Evolutionary conservation across 192 early-diverging fungal species (phyloP), one percentile per base, ranked within the genome.

Genomic region (Entophlyctis luteolus): DNA sequence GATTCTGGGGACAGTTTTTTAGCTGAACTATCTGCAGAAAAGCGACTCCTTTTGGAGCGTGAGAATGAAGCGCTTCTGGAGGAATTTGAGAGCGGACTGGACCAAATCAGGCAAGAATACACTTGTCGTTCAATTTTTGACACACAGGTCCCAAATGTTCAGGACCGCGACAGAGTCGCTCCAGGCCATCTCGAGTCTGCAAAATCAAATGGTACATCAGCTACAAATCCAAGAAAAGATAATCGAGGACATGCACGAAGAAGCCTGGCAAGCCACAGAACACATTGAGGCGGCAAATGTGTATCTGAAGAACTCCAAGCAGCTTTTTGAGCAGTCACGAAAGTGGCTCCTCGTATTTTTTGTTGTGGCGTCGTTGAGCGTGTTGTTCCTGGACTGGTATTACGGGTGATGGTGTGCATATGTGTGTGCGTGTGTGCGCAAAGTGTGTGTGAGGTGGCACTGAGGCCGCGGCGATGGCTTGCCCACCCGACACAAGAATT

Each of bases 31-130:
- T 48, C 67, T 12, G 47, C 45, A 16, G 45, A 68, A 29, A 62
- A 80, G 34, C 29, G 60, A 32, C 29, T 74, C 62, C 35, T 77
- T 42, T 59, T 80, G 5, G 75, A 80, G 53, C 47, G 38, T 20
- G 78, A 75, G 59, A 76, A 80, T 55, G 78, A 71, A 39, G 48
- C 20, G 32, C 45, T 80, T 22, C 36, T 75, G 45, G 67, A 48
- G 27, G 31, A 65, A 32, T 65, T 80, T 53, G 72, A 80, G 46
- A 72, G 60, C 47, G 74, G 62, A 42, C 28, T 77, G 50, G 78
- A 80, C 31, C 75, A 77, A 72, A 76, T 80, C 16, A 42, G 72
- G 78, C 77, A 68, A n/a, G n/a, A n/a, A n/a, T n/a, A n/a, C n/a
- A n/a, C n/a, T n/a, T n/a, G n/a, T n/a, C n/a, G n/a, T n/a, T n/a